A percentile compares a stretch with the other conserved stretches of the same genome.
Evolutionary conservation across 495 filamentous ascomycete species (phyloP).

Genomic region (Lophium mytilinum): DNA sequence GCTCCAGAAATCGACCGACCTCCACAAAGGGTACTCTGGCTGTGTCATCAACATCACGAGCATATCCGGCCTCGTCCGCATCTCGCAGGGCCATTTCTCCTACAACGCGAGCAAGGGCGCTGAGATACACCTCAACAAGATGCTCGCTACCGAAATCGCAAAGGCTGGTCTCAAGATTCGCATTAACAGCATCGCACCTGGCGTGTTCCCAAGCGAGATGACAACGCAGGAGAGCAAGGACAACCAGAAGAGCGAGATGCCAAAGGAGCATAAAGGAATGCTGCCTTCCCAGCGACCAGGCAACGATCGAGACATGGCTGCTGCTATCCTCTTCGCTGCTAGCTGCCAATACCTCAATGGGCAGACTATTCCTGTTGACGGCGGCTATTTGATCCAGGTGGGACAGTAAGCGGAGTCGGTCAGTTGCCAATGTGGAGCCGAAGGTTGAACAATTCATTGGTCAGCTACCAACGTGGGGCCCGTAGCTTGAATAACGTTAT

Average conservation of each 20-base stretch:
- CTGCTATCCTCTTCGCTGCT: conserved; percentile 52
- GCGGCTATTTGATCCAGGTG: conserved; percentile 23
- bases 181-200: conserved; percentile 44
- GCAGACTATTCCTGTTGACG: conserved; percentile 59
- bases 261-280: conserved; percentile 51
- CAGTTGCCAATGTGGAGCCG: no score
- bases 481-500: no score
- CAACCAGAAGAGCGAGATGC: conserved; percentile 56
- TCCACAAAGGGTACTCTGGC: conserved; percentile 16
- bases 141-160: conserved; percentile 44
- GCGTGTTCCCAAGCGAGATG: conserved; percentile 49
- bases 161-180: conserved; percentile 37
- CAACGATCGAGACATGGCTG: conserved; percentile 67
- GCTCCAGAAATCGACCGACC: conserved; percentile 21
- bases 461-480: no score
- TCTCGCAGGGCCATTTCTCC: conserved; percentile 45
- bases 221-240: conserved; percentile 46
- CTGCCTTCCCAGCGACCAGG: conserved; percentile 56
- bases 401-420: not conserved
- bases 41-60: conserved; percentile 21
- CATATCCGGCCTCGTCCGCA: conserved; percentile 43
- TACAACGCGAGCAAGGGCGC: conserved; percentile 49
- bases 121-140: conserved; percentile 46
- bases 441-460: no score
- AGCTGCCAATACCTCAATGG: conserved; percentile 68